Base-by-base conservation (phyloP, 1,139 yeast genomes). In the Wickerhamomyces sp. region DNA sequence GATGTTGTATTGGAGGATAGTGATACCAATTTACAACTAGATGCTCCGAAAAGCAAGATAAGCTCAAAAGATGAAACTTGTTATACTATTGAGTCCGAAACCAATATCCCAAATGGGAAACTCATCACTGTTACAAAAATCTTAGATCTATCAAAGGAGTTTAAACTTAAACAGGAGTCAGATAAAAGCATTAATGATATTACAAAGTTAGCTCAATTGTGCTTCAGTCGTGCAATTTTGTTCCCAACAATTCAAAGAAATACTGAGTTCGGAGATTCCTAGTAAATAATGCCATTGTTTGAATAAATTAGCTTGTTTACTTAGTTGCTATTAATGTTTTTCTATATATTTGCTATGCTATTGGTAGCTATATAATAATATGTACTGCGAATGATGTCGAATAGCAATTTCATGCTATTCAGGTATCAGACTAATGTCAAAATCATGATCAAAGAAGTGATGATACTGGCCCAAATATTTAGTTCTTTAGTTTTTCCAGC, bases 181-280 rank as follows among this genome's bases (percentile, higher is more conserved):
- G 27, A n/a, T 15, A 17, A 14, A 14, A 14, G 16, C 7, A 5
- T 9, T 5, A 14, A 12, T 7, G 27, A 22, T 31, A 7, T 7
- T 31, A 12, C 18, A 15, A 22, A 32, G 10, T 10, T 17, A n/a
- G 24, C 19, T 13, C 29, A 13, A 5, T 25, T 33, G 9, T 12
- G n/a, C 5, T 33, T 25, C 22, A 33, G 30, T 26, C 29, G 16
- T 33, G 29, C 35, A 13, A 33, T 33, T 14, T 16, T 31, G 14
- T 33, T 33, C 17, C 35, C 35, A 15, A 5, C 21, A 12, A 31
- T 31, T 21, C 7, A 14, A 13, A 31, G 27, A 31, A 15, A 31
- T 13, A 21, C 10, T 10, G 24, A 21, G 24, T 21, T 30, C 14
- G n/a, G n/a, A n/a, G n/a, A n/a, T n/a, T n/a, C n/a, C n/a, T n/a